Conservation (phyloP, 1,139 yeast genomes). For the Citeromyces siamensis region DNA sequence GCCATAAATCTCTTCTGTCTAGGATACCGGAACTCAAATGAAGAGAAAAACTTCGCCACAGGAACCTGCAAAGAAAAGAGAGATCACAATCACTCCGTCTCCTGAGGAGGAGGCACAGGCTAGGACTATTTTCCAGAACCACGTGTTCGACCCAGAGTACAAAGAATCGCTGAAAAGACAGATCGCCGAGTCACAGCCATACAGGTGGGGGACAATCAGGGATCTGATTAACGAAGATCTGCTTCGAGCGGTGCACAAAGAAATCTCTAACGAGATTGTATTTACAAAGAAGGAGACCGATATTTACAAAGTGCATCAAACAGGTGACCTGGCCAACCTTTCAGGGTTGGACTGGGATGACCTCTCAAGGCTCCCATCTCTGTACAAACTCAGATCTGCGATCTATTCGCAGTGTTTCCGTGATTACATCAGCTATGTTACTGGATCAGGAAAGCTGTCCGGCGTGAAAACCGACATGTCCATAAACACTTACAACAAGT, state of each 20-base stretch:
- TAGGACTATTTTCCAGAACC: slow-evolving; percentile 34
- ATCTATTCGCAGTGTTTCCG: slow-evolving; percentile 81
- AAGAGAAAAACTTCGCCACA: neutral
- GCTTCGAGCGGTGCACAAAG: slow-evolving; percentile 68
- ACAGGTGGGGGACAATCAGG: slow-evolving; percentile 78
- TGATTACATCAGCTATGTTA: slow-evolving; percentile 65
- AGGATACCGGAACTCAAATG: no score
- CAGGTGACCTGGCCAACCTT: slow-evolving; percentile 90
- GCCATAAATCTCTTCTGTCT: no score
- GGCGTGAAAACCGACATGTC: slow-evolving; percentile 89
- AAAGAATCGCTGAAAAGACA: slow-evolving; percentile 26
- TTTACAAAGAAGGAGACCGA: slow-evolving; percentile 96
- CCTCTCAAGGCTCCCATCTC: slow-evolving; percentile 55
- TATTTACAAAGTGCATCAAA: slow-evolving; percentile 87
- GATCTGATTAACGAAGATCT: slow-evolving; percentile 66
- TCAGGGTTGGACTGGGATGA: slow-evolving; percentile 78
- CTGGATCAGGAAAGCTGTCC: slow-evolving; percentile 83
- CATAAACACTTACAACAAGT: slow-evolving; percentile 80
- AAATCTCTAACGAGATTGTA: slow-evolving; percentile 71
- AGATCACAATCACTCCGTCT: slow-evolving; percentile 17
- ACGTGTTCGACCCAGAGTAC: slow-evolving; percentile 37
- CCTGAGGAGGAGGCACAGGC: slow-evolving; percentile 22
- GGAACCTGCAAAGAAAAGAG: slow-evolving; percentile 3
- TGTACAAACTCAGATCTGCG: slow-evolving; percentile 72
- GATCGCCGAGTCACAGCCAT: slow-evolving; percentile 54